These are phyloP conservation scores for Nidula microcarpa DNA, from an alignment of 768 basidiomycete genomes.

Conservation along the genomic window DNA sequence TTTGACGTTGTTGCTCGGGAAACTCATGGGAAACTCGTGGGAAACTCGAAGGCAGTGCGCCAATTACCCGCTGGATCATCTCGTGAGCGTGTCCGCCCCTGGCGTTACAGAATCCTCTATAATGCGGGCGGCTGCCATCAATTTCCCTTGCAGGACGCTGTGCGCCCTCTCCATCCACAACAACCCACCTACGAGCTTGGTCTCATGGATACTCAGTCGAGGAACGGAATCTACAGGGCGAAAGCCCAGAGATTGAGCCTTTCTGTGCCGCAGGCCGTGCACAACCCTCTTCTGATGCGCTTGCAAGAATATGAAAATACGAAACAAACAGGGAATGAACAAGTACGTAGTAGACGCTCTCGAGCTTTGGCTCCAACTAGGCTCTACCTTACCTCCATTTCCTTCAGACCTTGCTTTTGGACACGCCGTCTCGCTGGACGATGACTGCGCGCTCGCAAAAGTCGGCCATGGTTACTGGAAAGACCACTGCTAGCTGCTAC, in stretches of 20 bases:
- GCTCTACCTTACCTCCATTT: not conserved
- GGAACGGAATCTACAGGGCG: not conserved
- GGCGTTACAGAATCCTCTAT: not conserved
- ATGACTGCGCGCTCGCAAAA: constrained; percentile 10
- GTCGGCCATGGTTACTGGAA: not conserved
- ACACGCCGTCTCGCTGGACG: constrained; percentile 10
- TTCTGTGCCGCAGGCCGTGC: not conserved
- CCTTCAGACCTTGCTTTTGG: not conserved
- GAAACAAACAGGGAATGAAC: not conserved
- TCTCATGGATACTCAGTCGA: not conserved
- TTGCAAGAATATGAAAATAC: not conserved
- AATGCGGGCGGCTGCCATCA: not conserved
- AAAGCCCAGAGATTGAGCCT: not conserved
- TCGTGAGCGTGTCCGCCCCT: not conserved
- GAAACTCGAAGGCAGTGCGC: not conserved
- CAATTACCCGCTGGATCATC: not conserved
- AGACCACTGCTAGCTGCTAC: constrained; percentile 13
- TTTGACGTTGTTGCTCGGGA: not conserved
- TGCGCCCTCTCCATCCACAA: not conserved
- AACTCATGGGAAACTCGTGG: too few species aligned
- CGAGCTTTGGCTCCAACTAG: not conserved
- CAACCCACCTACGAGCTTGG: not conserved
- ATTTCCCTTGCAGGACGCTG: not conserved
- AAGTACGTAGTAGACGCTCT: not conserved
- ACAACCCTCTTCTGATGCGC: not conserved